Evolutionary conservation across 2,329 filamentous ascomycete species (phyloP), one percentile per base, ranked within the genome.

Genomic region (Sporothrix pallida): DNA sequence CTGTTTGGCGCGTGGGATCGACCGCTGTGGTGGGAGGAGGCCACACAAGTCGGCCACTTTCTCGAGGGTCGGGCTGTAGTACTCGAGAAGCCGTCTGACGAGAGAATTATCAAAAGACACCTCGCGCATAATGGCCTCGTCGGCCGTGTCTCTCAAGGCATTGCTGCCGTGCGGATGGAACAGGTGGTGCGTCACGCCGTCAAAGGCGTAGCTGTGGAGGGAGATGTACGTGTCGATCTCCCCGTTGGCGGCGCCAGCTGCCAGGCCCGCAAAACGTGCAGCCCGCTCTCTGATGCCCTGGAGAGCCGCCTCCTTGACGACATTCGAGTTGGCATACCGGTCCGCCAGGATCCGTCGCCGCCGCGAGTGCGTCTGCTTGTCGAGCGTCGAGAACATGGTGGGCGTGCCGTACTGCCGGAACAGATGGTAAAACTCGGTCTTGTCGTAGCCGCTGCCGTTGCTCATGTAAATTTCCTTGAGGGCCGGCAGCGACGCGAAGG

Each of bases 171-270:
- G 85, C 0, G 90, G 90, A 72, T 91, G 88, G 78, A 92, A 91
- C n/a, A 92, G 83, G 76, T 91, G 89, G 77, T 91, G 88, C 0
- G 89, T 90, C 44, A 89, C 86, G 77, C 90, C 91, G 77, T 93
- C 91, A 68, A 91, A 88, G 1, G 91, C 90, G 78, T 90, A 93
- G 56, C 90, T 87, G 76, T 92, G 91, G 1, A 92, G 82, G 46
- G 80, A 82, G 78, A 72, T 12, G 46, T 91, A 92, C 12, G 90
- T 80, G 80, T 92, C 90, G 8, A 90, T 80, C 67, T 83, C 86
- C 3, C 78, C 79, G 20, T 82, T 81, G 0, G 23, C 23, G 81
- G 80, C 3, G 84, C 83, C 58, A 46, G 81, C 79, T 74, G 88
- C 91, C 63, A 85, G 84, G 17, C 83, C 81, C 5, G 90, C 79